Percentiles rank a stretch among this genome's conserved stretches.
Conservation (phyloP, 768 basidiomycete genomes). For the Russula abietina region DNA sequence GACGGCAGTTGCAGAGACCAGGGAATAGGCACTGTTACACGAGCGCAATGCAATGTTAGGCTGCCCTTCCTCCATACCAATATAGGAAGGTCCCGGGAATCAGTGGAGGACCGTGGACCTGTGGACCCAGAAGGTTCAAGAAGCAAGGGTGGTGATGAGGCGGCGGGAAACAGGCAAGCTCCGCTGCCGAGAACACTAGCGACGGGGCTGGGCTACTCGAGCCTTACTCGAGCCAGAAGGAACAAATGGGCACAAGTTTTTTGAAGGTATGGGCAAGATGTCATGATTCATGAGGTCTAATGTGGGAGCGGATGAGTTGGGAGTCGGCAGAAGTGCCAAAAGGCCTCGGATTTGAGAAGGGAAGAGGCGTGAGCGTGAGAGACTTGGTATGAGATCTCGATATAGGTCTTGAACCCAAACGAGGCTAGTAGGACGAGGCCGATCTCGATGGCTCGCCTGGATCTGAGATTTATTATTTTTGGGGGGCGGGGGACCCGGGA, state of each 20-base stretch:
- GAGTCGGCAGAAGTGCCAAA: not conserved
- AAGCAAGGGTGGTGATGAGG: constrained; percentile 16
- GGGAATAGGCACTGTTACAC: constrained; percentile 10
- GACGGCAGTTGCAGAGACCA: not conserved
- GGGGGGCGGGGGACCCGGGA: constrained; percentile 9
- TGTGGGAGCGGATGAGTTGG: not conserved
- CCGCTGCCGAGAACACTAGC: constrained; percentile 11
- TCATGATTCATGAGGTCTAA: not conserved
- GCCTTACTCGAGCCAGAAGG: not conserved
- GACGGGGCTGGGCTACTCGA: not conserved
- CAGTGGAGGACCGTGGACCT: constrained; percentile 11
- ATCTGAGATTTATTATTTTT: constrained; percentile 26
- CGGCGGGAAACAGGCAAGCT: constrained; percentile 10
- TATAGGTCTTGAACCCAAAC: constrained; percentile 13
- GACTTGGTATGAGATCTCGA: constrained; percentile 10
- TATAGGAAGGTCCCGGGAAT: constrained; percentile 10
- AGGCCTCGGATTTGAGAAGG: constrained; percentile 3
- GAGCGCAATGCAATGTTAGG: not conserved
- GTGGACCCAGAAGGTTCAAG: constrained; percentile 13
- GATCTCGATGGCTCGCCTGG: constrained; percentile 20
- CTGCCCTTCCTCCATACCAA: not conserved
- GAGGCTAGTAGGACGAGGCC: constrained; percentile 22
- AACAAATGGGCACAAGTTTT: not conserved
- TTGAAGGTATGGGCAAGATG: not conserved
- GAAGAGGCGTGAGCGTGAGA: not conserved